Conservation (phyloP, 2,329 filamentous ascomycete species). For the Thermomyces lanuginosus region DNA sequence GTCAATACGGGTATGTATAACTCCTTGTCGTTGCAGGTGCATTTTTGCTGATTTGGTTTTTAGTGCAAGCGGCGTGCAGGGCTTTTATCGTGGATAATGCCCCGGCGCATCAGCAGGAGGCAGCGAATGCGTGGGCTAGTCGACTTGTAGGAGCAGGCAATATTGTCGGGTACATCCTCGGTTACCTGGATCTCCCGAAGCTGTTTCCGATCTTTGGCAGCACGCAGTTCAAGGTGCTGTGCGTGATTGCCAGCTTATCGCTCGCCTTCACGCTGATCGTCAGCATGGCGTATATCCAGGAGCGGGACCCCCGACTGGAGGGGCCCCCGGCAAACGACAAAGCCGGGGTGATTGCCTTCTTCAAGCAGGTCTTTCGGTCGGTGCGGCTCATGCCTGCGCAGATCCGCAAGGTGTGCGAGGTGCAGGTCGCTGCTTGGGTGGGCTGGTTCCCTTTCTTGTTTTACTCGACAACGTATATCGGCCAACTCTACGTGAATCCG, state of each 20-base stretch:
- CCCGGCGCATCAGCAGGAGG: slow-evolving; percentile 82
- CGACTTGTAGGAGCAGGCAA: slow-evolving; percentile 75
- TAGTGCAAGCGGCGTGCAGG: slow-evolving; percentile 76
- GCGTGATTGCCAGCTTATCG: slow-evolving; percentile 62
- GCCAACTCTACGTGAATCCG: slow-evolving; percentile 79
- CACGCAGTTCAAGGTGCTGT: slow-evolving; percentile 86
- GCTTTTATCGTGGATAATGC: slow-evolving; percentile 90
- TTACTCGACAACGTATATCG: slow-evolving; percentile 87
- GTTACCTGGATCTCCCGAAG: slow-evolving; percentile 62
- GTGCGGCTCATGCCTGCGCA: slow-evolving; percentile 66
- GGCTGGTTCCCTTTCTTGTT: slow-evolving; percentile 93
- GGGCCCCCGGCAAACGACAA: slow-evolving; percentile 43
- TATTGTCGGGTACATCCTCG: slow-evolving; percentile 76
- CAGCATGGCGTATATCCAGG: slow-evolving; percentile 52
- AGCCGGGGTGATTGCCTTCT: slow-evolving; percentile 60
- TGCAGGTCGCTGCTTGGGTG: slow-evolving; percentile 79
- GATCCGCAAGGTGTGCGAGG: slow-evolving; percentile 63
- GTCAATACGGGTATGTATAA: slow-evolving; percentile 63
- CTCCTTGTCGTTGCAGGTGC: background rate
- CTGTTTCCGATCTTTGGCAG: slow-evolving; percentile 65
- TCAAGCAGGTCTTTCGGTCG: slow-evolving; percentile 58
- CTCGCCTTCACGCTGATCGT: slow-evolving; percentile 54
- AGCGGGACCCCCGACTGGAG: slow-evolving; percentile 65
- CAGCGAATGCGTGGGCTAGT: slow-evolving; percentile 87
- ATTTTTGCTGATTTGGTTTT: slow-evolving; percentile 7